Conservation (phyloP, 176 grass and related monocot genomes). For the Pharus latifolius region DNA sequence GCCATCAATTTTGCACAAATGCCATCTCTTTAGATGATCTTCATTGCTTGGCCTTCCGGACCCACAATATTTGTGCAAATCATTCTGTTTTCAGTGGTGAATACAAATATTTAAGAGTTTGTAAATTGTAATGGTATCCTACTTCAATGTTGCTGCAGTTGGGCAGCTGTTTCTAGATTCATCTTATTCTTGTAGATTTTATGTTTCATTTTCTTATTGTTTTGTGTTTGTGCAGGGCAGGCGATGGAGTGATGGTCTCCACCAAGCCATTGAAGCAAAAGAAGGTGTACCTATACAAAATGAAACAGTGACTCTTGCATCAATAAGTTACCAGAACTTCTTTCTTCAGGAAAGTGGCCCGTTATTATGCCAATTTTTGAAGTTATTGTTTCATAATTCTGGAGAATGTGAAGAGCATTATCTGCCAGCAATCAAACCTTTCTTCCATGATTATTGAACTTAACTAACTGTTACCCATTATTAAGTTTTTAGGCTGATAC, state of each 20-base stretch:
- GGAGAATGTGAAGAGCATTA: background rate
- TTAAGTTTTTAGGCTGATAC: constrained; percentile 3
- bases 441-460: background rate
- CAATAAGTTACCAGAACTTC: constrained; percentile 99
- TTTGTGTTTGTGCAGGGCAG: constrained; percentile 57
- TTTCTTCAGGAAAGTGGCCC: constrained; percentile 76
- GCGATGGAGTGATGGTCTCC: constrained; percentile 97
- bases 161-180: background rate
- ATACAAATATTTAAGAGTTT: background rate
- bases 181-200: background rate
- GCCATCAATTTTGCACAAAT: constrained; percentile 1
- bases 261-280: constrained; percentile 98
- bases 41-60: background rate
- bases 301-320: constrained; percentile 95
- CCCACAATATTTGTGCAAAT: background rate
- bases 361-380: constrained; percentile 1
- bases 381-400: background rate
- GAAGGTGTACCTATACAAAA: constrained; percentile 91
- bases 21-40: background rate
- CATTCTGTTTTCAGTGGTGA: background rate
- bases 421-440: background rate
- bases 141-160: background rate
- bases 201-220: constrained; percentile 10
- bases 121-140: background rate
- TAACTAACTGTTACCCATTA: background rate